Conservation (phyloP, 1,139 yeast species). For the Taphrina deformans region DNA sequence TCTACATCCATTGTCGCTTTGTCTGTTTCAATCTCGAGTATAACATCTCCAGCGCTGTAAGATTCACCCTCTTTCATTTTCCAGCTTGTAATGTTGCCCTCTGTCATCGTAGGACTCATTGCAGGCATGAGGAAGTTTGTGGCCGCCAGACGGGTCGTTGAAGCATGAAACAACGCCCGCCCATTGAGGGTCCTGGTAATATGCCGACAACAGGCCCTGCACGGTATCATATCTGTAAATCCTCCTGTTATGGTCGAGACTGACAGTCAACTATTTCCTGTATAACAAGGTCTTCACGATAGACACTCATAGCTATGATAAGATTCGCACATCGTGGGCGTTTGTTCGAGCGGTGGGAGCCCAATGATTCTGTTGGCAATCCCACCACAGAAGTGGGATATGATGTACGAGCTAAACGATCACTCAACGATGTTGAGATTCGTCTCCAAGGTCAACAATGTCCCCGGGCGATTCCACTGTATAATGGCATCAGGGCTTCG, state of each 20-base stretch:
- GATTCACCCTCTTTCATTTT: constrained; percentile 77
- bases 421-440: too few species aligned
- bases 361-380: not conserved
- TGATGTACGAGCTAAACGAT: not conserved
- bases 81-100: constrained; percentile 96
- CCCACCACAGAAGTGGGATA: constrained; percentile 7
- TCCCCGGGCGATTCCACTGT: too few species aligned
- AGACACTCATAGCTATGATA: not conserved
- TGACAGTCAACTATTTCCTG: not conserved
- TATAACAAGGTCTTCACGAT: not conserved
- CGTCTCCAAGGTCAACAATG: too few species aligned
- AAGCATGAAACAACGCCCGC: not conserved
- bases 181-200: not conserved
- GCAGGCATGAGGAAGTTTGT: constrained; percentile 80
- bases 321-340: not conserved
- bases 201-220: not conserved
- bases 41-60: constrained; percentile 81
- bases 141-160: constrained; percentile 46
- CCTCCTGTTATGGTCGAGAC: not conserved
- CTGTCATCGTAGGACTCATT: constrained; percentile 98
- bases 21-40: constrained; percentile 97
- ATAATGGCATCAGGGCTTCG: too few species aligned
- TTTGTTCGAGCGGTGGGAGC: not conserved
- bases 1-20: constrained; percentile 99
- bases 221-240: not conserved